A percentile compares a stretch with the other conserved stretches of the same genome.
phyloP scores from a whole-genome alignment of 371 early-diverging fungal species.

The Mortierella sp. region DNA sequence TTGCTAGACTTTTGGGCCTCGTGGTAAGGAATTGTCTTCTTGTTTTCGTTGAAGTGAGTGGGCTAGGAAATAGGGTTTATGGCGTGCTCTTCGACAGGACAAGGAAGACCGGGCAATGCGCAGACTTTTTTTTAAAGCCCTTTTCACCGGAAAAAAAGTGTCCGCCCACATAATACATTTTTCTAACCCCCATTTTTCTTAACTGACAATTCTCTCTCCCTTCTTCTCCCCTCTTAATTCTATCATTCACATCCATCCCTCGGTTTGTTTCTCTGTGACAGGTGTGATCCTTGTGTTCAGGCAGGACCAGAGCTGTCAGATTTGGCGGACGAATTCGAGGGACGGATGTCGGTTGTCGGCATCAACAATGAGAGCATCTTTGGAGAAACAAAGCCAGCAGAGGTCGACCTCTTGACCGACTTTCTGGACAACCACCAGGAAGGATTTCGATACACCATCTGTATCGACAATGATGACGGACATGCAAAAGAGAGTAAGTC shows the following conservation, averaged over 20 bases:
- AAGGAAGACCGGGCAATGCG: not conserved
- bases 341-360: slow-evolving; percentile 38
- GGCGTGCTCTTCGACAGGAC: not conserved
- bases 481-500: slow-evolving; percentile 50
- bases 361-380: slow-evolving; percentile 57
- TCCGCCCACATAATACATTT: too few species aligned
- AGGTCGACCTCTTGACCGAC: slow-evolving; percentile 14
- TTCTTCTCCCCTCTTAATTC: not conserved
- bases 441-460: slow-evolving; percentile 46
- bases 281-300: slow-evolving; percentile 53
- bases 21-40: slow-evolving; percentile 33
- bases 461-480: slow-evolving; percentile 41
- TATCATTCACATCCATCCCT: not conserved
- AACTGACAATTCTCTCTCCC: too few species aligned
- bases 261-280: not conserved
- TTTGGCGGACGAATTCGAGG: slow-evolving; percentile 38
- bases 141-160: too few species aligned
- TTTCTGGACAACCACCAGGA: slow-evolving; percentile 35
- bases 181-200: not conserved
- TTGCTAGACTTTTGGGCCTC: slow-evolving; percentile 53
- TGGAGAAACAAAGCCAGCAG: slow-evolving; percentile 29
- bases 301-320: slow-evolving; percentile 50
- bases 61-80: not conserved
- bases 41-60: not conserved
- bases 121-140: too few species aligned